Conservation (phyloP, 2,329 filamentous ascomycete genomes). For the Pseudogymnoascus sp. region DNA sequence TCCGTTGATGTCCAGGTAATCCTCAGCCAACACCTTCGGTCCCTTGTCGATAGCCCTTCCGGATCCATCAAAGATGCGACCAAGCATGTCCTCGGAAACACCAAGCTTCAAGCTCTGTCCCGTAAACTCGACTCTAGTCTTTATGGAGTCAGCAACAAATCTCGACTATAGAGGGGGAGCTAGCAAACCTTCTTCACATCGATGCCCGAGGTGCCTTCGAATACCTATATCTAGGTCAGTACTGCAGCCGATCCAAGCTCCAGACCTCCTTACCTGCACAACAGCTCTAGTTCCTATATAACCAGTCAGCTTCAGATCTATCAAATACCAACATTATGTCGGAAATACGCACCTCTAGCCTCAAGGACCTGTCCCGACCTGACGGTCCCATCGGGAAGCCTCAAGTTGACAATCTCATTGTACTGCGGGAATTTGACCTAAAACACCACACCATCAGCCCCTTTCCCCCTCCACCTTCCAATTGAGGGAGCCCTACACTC, state of each 20-base stretch:
- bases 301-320: constrained; percentile 15
- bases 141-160: constrained; percentile 17
- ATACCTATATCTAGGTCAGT: constrained; percentile 58
- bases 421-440: constrained; percentile 96
- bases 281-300: constrained; percentile 82
- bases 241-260: constrained; percentile 11
- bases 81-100: constrained; percentile 98
- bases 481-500: constrained; percentile 52
- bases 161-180: background rate
- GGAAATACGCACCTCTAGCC: constrained; percentile 66
- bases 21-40: constrained; percentile 93
- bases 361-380: constrained; percentile 94
- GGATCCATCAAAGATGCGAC: constrained; percentile 96
- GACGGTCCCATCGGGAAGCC: constrained; percentile 88
- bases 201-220: constrained; percentile 93
- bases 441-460: constrained; percentile 7
- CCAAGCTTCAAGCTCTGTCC: constrained; percentile 96
- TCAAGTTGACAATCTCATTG: constrained; percentile 97
- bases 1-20: constrained; percentile 98
- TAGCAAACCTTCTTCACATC: constrained; percentile 87
- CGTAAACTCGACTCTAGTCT: constrained; percentile 97
- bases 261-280: constrained; percentile 64
- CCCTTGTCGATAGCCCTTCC: constrained; percentile 98
- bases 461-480: background rate
- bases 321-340: background rate